Evolutionary conservation across 169 alveolate genomes (phyloP).

Genomic region (Plasmodium gallinaceum): DNA sequence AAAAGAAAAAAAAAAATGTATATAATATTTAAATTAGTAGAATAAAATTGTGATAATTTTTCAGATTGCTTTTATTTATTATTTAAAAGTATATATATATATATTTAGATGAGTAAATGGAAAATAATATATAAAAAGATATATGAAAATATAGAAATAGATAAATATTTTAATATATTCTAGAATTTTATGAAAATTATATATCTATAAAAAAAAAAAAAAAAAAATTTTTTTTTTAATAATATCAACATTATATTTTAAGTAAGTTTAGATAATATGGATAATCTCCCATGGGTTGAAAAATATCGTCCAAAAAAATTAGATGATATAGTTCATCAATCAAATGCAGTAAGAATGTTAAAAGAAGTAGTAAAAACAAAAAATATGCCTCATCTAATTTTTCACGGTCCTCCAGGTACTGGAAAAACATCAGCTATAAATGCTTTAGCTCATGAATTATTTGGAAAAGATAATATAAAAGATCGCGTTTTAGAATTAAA

Average conservation of each 20-base stretch:
- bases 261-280: constrained; percentile 31
- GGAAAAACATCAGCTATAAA: constrained; percentile 98
- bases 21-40: too few species aligned
- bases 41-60: background rate
- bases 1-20: too few species aligned
- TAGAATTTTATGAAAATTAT: background rate
- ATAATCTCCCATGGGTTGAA: constrained; percentile 89
- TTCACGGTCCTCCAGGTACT: constrained; percentile 99
- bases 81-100: too few species aligned
- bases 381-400: constrained; percentile 95
- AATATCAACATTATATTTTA: too few species aligned
- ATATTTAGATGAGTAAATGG: too few species aligned
- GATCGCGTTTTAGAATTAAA: constrained; percentile 97
- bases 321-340: constrained; percentile 87
- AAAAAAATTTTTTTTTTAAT: background rate
- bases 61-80: background rate
- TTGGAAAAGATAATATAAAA: constrained; percentile 93
- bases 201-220: background rate
- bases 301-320: constrained; percentile 88
- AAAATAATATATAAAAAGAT: too few species aligned
- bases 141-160: too few species aligned
- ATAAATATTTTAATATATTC: too few species aligned
- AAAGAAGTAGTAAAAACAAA: constrained; percentile 84
- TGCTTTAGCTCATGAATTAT: constrained; percentile 96
- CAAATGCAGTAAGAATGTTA: constrained; percentile 86